Base-by-base conservation (phyloP, 1,284 basidiomycete genomes). In the Ganoderma boninense region DNA sequence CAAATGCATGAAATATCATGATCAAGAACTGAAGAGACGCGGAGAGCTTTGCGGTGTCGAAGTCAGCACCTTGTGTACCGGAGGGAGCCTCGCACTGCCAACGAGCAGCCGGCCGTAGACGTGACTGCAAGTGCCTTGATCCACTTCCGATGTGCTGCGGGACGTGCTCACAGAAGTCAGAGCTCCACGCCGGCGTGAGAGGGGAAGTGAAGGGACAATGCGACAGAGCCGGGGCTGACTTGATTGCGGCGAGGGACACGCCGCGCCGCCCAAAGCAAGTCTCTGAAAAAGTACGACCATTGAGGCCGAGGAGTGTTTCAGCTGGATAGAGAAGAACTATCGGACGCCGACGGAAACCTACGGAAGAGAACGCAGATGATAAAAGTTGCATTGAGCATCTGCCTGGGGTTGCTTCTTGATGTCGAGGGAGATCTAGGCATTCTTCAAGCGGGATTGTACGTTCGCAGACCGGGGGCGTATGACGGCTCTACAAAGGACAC, bases 241-340 rank as follows among this genome's bases (percentile, higher is more conserved):
- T 57, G 56, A 35, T 14, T 29, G 18, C 18, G 18, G 32, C 20
- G 32, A 32, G 56, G 56, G 4, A 60, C 57, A 60, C 38, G 38
- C n/a, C 13, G 57, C 32, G 40, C 35, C 11, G 10, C 18, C 18
- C 13, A 32, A 32, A 32, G 2, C 32, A 5, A n/a, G 26, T 23
- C n/a, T n/a, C 20, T n/a, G 57, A 40, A 14, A 40, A n/a, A 5
- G 8, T 13, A 35, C 20, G 35, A 60, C 2, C 8, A 40, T 60
- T 35, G 20, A 60, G 35, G 20, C 29, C 29, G 32, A 23, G 8
- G 35, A 8, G 57, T 14, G 57, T 60, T 60, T 60, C 57, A 60
- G 57, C 35, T 60, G 57, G 57, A 60, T 40, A n/a, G 57, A 20
- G 35, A 60, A 60, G 57, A 40, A n/a, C 32, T 13, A 60, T 60